A percentile compares a stretch with the other conserved stretches of the same genome.
phyloP scores from a whole-genome alignment of 805 yeast genomes.

The Saccharomycopsis oosterbeekiorum region DNA sequence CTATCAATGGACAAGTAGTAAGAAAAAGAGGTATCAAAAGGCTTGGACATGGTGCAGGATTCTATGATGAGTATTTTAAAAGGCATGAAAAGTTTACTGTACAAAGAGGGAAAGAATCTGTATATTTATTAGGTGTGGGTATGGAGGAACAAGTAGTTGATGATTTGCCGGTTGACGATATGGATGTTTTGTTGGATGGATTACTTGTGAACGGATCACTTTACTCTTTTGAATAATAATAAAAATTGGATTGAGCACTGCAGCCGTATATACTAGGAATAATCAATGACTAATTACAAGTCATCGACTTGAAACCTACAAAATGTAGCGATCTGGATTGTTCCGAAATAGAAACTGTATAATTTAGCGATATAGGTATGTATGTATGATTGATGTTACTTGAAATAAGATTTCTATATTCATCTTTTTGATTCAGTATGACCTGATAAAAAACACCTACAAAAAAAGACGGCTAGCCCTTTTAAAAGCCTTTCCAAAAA shows the following conservation, averaged over 20 bases:
- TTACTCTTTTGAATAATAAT: conserved; percentile 6
- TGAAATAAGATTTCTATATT: no score
- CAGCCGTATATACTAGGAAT: no score
- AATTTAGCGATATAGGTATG: no score
- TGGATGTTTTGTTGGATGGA: conserved; percentile 52
- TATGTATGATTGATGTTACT: no score
- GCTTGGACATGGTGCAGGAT: conserved; percentile 91
- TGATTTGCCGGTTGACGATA: conserved; percentile 46
- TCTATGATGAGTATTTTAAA: conserved; percentile 67
- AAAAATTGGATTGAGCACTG: background rate
- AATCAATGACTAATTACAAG: no score
- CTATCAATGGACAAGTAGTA: conserved; percentile 20
- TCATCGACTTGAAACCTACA: no score
- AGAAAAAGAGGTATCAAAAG: conserved; percentile 32
- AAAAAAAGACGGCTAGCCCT: background rate
- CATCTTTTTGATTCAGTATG: no score
- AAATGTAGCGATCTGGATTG: no score
- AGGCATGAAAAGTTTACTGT: conserved; percentile 28
- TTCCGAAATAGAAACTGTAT: no score
- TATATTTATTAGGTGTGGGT: conserved; percentile 53
- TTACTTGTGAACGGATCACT: conserved; percentile 35
- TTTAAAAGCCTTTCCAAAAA: background rate
- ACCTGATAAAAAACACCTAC: background rate
- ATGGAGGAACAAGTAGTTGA: conserved; percentile 51
- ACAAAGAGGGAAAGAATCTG: conserved; percentile 21